Conservation (phyloP, 768 basidiomycete genomes). For the Mycena indigotica region DNA sequence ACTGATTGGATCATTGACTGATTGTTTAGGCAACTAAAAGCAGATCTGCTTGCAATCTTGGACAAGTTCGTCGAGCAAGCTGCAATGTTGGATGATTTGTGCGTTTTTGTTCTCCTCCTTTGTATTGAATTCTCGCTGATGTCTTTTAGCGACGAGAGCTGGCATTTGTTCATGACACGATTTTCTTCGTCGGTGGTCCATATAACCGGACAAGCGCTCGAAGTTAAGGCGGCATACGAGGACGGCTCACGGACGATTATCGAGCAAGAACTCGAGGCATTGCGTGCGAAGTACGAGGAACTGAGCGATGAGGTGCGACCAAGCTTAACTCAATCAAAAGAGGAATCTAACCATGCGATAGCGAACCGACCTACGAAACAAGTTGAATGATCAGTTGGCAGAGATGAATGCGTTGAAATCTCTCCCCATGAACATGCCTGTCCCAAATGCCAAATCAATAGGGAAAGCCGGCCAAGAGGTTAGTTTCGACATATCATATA, state of each 20-base stretch:
- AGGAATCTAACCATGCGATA: slow-evolving; percentile 28
- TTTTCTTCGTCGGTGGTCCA: slow-evolving; percentile 63
- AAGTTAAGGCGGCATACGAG: slow-evolving; percentile 46
- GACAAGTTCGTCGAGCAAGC: slow-evolving; percentile 68
- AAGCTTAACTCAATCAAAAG: background rate
- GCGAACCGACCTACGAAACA: slow-evolving; percentile 53
- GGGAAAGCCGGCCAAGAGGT: slow-evolving; percentile 64
- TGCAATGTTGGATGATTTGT: slow-evolving; percentile 63
- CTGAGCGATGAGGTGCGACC: slow-evolving; percentile 64
- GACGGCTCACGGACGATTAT: slow-evolving; percentile 41
- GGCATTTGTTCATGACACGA: slow-evolving; percentile 60
- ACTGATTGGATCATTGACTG: background rate
- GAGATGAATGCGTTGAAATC: slow-evolving; percentile 68
- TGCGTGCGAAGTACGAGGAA: slow-evolving; percentile 62
- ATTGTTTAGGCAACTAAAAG: slow-evolving; percentile 56
- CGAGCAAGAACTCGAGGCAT: slow-evolving; percentile 60
- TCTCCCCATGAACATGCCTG: slow-evolving; percentile 41
- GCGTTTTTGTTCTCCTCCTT: slow-evolving; percentile 8
- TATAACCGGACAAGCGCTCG: slow-evolving; percentile 63
- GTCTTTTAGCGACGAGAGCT: slow-evolving; percentile 57
- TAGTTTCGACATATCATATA: slow-evolving; percentile 24
- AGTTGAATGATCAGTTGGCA: slow-evolving; percentile 64
- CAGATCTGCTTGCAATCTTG: slow-evolving; percentile 56
- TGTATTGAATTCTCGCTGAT: too few species aligned
- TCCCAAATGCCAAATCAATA: slow-evolving; percentile 39